A percentile compares a stretch with the other conserved stretches of the same genome.
Evolutionary conservation across 2,329 filamentous ascomycete species (phyloP).

Genomic region (Aspergillus pseudonomiae): DNA sequence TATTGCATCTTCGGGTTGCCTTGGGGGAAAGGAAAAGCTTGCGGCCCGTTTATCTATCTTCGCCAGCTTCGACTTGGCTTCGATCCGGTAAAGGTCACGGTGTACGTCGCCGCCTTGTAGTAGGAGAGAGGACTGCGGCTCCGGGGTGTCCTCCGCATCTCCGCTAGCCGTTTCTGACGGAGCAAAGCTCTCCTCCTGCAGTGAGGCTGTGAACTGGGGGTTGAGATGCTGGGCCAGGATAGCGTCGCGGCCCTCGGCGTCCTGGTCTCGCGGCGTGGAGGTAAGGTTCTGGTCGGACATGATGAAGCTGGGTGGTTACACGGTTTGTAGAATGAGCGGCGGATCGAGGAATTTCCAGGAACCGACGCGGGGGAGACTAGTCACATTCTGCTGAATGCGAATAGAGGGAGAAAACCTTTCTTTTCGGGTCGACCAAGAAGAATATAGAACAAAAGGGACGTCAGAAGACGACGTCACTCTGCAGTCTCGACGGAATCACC

Average conservation of each 20-base stretch:
- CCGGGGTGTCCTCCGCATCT: slow-evolving; percentile 14
- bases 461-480: slow-evolving; percentile 2
- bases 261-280: background rate
- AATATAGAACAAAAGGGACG: background rate
- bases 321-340: background rate
- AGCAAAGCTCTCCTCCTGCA: background rate
- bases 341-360: background rate
- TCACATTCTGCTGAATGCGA: background rate
- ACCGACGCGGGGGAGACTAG: background rate
- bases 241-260: background rate
- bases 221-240: slow-evolving; percentile 2
- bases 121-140: slow-evolving; percentile 66
- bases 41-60: slow-evolving; percentile 60
- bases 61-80: slow-evolving; percentile 53
- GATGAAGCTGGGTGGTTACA: background rate
- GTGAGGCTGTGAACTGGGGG: background rate
- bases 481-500: background rate
- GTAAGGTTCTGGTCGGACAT: background rate
- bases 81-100: slow-evolving; percentile 75
- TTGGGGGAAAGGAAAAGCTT: slow-evolving; percentile 64
- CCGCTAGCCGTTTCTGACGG: background rate
- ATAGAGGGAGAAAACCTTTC: background rate
- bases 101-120: slow-evolving; percentile 79
- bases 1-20: slow-evolving; percentile 26
- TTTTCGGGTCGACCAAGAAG: background rate